Conservation (phyloP, 2,329 filamentous ascomycete species). For the Phaeomoniella chlamydospora region DNA sequence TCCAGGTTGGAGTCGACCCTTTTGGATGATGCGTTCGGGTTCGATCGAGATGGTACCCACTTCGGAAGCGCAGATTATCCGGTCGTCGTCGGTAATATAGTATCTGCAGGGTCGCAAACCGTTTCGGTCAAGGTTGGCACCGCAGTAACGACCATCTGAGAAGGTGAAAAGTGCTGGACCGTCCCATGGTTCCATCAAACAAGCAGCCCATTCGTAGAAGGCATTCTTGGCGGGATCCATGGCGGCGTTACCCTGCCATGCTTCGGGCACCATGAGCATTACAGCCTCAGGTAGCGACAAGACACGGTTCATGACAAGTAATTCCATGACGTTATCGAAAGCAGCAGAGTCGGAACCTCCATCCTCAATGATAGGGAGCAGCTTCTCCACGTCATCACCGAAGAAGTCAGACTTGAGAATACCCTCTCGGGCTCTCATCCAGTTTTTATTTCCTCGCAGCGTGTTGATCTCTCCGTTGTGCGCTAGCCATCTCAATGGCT, state of each 20-base stretch:
- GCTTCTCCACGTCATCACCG: constrained; percentile 73
- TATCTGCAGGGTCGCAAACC: constrained; percentile 90
- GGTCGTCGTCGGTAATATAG: constrained; percentile 92
- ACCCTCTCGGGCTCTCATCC: constrained; percentile 95
- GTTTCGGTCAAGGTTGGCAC: constrained; percentile 92
- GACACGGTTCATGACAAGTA: constrained; percentile 89
- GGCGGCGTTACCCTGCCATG: constrained; percentile 83
- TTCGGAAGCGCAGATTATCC: constrained; percentile 93
- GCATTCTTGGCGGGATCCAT: constrained; percentile 94
- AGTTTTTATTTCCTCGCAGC: constrained; percentile 95
- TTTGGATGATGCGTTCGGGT: constrained; percentile 78
- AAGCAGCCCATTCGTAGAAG: constrained; percentile 97
- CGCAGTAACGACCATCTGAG: constrained; percentile 89
- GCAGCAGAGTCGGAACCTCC: constrained; percentile 93
- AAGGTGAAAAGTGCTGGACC: constrained; percentile 94
- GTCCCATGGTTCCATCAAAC: constrained; percentile 98
- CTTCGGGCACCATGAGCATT: constrained; percentile 97
- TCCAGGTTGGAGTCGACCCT: constrained; percentile 84
- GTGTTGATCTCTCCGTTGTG: constrained; percentile 99
- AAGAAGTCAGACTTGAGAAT: constrained; percentile 88
- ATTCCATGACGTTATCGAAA: constrained; percentile 91
- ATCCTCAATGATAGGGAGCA: constrained; percentile 93
- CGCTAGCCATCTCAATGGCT: constrained; percentile 89
- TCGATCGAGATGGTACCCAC: constrained; percentile 88
- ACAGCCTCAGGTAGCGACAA: constrained; percentile 89